Conservation (phyloP, 495 filamentous ascomycete genomes). For the Cudoniella acicularis region DNA sequence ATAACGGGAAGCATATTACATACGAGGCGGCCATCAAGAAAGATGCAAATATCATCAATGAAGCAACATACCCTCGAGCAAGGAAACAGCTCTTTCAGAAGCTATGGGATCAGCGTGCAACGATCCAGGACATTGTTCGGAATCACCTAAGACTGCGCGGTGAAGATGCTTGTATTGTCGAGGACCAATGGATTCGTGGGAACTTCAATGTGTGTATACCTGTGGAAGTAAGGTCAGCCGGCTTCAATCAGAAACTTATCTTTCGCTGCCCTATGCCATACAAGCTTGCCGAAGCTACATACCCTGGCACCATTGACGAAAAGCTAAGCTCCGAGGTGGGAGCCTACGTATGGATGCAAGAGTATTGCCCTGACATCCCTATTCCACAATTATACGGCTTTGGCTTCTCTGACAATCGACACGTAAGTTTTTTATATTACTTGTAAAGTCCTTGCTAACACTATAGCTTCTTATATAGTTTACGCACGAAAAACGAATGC, state of each 20-base stretch:
- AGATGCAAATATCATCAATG: neutral
- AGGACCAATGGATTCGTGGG: neutral
- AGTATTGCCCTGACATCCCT: neutral
- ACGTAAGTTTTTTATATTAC: constrained; percentile 17
- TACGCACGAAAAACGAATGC: neutral
- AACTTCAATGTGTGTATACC: constrained; percentile 1
- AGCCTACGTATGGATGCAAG: neutral
- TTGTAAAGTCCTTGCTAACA: neutral
- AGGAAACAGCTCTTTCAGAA: neutral
- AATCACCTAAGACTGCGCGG: neutral
- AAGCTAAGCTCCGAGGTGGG: constrained; percentile 1
- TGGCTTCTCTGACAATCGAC: neutral
- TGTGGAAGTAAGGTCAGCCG: neutral
- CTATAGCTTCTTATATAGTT: neutral
- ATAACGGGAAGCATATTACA: neutral
- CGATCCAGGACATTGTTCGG: neutral
- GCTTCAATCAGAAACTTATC: neutral
- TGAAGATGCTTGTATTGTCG: neutral
- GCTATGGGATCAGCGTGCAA: neutral
- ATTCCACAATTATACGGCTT: neutral
- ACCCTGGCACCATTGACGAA: neutral
- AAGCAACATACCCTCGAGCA: neutral
- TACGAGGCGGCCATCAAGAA: neutral
- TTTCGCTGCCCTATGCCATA: constrained; percentile 1
- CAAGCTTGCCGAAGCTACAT: neutral